Evolutionary conservation across 2,329 filamentous ascomycete species (phyloP), one percentile per base, ranked within the genome.

Genomic region (Oidium heveae): DNA sequence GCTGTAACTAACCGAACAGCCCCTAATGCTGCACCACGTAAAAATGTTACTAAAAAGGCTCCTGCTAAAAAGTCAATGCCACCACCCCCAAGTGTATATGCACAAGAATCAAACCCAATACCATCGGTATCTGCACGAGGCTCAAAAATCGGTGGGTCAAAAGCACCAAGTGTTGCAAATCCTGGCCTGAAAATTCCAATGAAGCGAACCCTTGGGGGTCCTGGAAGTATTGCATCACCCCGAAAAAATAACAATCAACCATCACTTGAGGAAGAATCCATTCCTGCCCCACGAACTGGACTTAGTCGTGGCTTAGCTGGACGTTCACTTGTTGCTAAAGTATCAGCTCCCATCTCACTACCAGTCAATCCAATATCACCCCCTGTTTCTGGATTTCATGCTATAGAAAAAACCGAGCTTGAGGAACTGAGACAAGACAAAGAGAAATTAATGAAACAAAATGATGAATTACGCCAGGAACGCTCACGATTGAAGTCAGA

Each of bases 341-440:
- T 71, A 16, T 66, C 72, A 8, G 71, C 74, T 15, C 69, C 76
- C 1, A 66, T 70, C 75, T 1, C 79, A 1, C 75, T 80, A 0
- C 70, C 79, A 2, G 74, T 75, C 10, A 68, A 74, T 4, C 37
- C 36, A 16, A 20, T 33, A 43, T 44, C 52, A 18, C 37, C 37
- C 34, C 18, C 52, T 18, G 18, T 20, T 33, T 80, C 77, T 41
- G 83, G 83, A 0, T 72, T 94, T 51, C 77, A 80, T 20, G 75
- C 82, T 9, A 74, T 85, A n/a, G 91, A 98, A 64, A 79, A 85
- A 46, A 85, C 86, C n/a, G 89, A 98, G 66, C 72, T 98, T 1
- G 86, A 94, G 59, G 88, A 94, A 64, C 75, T 96, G 13, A 82
- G 88, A 39, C 72, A 80, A 13, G 81, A 93, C 57, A 88, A 89